Evolutionary conservation across 371 early-diverging fungal genomes (phyloP).

Genomic region (Mortierella sp.): DNA sequence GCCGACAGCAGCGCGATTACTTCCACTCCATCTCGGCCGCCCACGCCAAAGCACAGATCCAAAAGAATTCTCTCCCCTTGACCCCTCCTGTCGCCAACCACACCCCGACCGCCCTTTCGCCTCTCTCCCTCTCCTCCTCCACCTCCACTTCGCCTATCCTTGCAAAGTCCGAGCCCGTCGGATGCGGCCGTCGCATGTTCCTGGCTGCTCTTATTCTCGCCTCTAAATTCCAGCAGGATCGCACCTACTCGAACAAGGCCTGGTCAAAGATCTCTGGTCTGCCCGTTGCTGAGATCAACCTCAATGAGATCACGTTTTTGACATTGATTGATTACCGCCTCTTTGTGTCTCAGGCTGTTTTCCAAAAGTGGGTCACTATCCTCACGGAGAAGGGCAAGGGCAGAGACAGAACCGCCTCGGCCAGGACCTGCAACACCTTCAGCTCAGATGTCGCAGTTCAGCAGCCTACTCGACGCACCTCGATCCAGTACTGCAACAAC

Average conservation of each 20-base stretch:
- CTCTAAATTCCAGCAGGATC: conserved; percentile 86
- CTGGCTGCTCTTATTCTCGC: conserved; percentile 84
- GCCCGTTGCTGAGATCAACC: conserved; percentile 78
- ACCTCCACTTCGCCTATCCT: conserved; percentile 46
- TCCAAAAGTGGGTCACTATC: conserved; percentile 58
- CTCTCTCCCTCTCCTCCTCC: conserved; percentile 46
- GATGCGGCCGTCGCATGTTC: conserved; percentile 88
- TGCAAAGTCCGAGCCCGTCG: conserved; percentile 64
- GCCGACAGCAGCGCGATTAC: conserved; percentile 44
- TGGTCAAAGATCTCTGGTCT: conserved; percentile 87
- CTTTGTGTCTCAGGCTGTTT: conserved; percentile 74
- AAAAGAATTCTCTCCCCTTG: conserved; percentile 50
- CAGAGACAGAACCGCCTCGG: conserved; percentile 27
- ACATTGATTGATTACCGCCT: conserved; percentile 82
- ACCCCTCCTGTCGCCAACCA: conserved; percentile 50
- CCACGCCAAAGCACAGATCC: conserved; percentile 17
- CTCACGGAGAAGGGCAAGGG: conserved; percentile 50
- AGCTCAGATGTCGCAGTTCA: background rate
- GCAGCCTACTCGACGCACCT: conserved; percentile 22
- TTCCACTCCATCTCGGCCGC: conserved; percentile 36
- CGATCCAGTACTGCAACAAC: conserved; percentile 35
- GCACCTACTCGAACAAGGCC: conserved; percentile 85
- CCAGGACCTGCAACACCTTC: conserved; percentile 23
- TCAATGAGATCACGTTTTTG: conserved; percentile 80
- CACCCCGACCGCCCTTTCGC: conserved; percentile 50